These are phyloP conservation scores for Botryotinia calthae DNA, from an alignment of 2,329 filamentous ascomycete species.

Conservation along the genomic window DNA sequence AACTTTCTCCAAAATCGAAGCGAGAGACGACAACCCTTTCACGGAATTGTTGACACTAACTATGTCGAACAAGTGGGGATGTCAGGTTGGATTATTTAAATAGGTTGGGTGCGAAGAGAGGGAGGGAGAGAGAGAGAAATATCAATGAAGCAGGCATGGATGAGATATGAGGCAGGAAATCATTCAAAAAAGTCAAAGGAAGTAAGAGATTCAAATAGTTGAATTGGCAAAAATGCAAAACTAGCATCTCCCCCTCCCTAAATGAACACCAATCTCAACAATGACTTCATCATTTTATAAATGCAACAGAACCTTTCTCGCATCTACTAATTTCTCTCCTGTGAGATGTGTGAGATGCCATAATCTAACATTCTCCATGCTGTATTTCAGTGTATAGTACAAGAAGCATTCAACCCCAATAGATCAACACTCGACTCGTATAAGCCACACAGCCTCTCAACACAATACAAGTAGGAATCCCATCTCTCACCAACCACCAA, in stretches of 20 bases:
- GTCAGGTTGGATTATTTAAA: slow-evolving; percentile 23
- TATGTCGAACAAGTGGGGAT: slow-evolving; percentile 27
- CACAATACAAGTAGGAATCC: not conserved
- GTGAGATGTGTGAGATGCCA: not conserved
- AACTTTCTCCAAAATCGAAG: slow-evolving; percentile 35
- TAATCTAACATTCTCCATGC: not conserved
- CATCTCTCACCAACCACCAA: not conserved
- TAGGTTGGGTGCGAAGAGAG: not conserved
- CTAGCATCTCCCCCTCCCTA: no score
- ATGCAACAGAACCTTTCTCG: not conserved
- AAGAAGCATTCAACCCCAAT: not conserved
- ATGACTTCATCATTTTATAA: not conserved
- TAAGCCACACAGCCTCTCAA: not conserved
- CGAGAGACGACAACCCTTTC: slow-evolving; percentile 28
- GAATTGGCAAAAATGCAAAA: not conserved
- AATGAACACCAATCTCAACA: not conserved
- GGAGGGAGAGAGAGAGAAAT: not conserved
- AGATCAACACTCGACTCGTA: not conserved
- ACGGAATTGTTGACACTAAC: slow-evolving; percentile 32
- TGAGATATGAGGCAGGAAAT: not conserved
- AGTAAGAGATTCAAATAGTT: not conserved
- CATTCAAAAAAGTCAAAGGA: not conserved
- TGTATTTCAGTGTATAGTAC: not conserved
- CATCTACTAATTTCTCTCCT: not conserved
- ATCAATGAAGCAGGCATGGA: not conserved